Evolutionary conservation across 345 rosid genomes (phyloP).

Genomic region (Eucalyptus guilfoylei): DNA sequence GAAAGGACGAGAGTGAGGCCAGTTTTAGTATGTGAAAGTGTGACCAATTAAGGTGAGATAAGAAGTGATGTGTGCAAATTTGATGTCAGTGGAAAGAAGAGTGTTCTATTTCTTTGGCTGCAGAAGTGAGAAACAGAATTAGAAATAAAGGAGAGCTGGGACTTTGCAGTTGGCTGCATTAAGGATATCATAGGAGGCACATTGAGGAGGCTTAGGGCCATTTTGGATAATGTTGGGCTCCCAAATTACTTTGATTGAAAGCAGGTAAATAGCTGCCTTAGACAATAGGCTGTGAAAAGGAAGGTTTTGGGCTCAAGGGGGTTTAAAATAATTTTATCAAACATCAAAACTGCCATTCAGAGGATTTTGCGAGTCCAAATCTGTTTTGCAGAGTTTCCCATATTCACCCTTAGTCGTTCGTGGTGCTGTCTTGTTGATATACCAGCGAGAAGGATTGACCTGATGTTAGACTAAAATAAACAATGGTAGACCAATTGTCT

Average conservation of each 20-base stretch:
- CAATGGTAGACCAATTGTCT: background rate
- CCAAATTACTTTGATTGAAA: background rate
- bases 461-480: background rate
- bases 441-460: background rate
- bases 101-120: background rate
- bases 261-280: background rate
- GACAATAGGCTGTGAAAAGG: background rate
- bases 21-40: background rate
- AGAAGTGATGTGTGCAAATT: background rate
- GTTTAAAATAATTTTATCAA: background rate
- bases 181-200: background rate
- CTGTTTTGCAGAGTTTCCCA: background rate
- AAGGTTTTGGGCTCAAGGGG: background rate
- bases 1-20: background rate
- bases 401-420: background rate
- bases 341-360: background rate
- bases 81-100: background rate
- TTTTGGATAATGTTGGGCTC: background rate
- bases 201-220: background rate
- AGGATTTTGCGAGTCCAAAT: background rate
- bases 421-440: background rate
- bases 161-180: background rate
- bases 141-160: background rate
- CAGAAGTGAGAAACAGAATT: background rate
- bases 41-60: background rate